Evolutionary conservation across 2,329 filamentous ascomycete species (phyloP).

Genomic region (Penicillium digitatum): DNA sequence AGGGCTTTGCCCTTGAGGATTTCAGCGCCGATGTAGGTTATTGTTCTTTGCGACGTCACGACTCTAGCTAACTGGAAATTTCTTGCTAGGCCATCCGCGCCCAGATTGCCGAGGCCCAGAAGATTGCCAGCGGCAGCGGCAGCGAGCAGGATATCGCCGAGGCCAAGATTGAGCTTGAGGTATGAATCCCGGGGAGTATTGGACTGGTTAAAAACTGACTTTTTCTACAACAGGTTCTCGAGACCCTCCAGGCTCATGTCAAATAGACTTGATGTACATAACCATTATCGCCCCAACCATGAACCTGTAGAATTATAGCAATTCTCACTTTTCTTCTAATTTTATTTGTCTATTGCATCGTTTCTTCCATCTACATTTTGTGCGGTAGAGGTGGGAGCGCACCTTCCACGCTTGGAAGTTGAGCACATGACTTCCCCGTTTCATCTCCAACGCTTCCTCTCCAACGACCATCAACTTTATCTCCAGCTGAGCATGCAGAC

Average conservation of each 20-base stretch:
- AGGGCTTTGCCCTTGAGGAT: conserved; percentile 90
- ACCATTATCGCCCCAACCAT: conserved; percentile 31
- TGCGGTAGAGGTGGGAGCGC: conserved; percentile 9
- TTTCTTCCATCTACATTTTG: conserved; percentile 8
- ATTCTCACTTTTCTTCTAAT: conserved; percentile 25
- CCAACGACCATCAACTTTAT: neutral
- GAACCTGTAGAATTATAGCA: conserved; percentile 43
- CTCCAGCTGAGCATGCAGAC: neutral
- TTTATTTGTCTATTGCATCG: conserved; percentile 15
- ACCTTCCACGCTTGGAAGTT: conserved; percentile 10
- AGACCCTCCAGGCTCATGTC: conserved; percentile 48
- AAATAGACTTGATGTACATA: conserved; percentile 47
- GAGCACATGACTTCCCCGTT: neutral
- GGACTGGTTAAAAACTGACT: conserved; percentile 6
- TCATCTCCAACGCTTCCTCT: neutral
- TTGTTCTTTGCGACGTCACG: neutral
- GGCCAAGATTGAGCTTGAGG: conserved; percentile 99
- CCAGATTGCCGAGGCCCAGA: conserved; percentile 92
- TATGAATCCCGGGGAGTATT: conserved; percentile 43
- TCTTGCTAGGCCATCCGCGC: conserved; percentile 64
- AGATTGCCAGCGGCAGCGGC: conserved; percentile 82
- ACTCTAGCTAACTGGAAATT: conserved; percentile 5
- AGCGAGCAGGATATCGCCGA: conserved; percentile 97
- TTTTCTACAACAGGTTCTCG: conserved; percentile 41
- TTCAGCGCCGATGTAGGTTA: conserved; percentile 74